Evolutionary conservation across 2,329 filamentous ascomycete species (phyloP).

Genomic region (Fusarium pseudocircinatum): DNA sequence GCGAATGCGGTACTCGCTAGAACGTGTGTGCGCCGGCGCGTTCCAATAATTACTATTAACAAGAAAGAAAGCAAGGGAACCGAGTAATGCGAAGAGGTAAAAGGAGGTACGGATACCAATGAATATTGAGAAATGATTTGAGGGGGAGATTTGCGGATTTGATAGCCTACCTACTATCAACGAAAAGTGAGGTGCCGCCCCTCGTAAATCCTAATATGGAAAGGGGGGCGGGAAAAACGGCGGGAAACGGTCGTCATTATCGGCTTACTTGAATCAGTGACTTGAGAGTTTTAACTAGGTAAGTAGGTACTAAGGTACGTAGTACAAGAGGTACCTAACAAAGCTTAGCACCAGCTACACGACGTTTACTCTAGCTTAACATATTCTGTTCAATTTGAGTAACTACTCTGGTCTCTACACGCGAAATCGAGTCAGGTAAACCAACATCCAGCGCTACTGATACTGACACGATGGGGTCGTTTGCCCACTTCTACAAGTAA

Average conservation of each 20-base stretch:
- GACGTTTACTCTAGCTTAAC: background rate
- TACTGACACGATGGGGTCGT: constrained; percentile 11
- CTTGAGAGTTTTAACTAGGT: background rate
- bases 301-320: too few species aligned
- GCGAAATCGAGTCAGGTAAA: constrained; percentile 14
- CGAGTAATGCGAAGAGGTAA: constrained; percentile 4
- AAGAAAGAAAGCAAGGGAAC: constrained; percentile 12
- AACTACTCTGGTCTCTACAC: constrained; percentile 1
- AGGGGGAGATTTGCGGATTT: constrained; percentile 35
- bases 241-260: constrained; percentile 23
- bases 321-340: background rate
- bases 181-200: constrained; percentile 23
- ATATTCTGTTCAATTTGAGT: background rate
- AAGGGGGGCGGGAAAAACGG: constrained; percentile 32
- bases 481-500: constrained; percentile 1
- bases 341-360: background rate
- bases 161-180: constrained; percentile 21
- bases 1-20: constrained; percentile 12
- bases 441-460: constrained; percentile 16
- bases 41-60: constrained; percentile 3
- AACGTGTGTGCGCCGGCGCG: constrained; percentile 15
- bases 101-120: constrained; percentile 16
- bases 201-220: constrained; percentile 21
- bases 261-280: constrained; percentile 26
- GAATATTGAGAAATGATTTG: constrained; percentile 14